Base-by-base conservation (phyloP, 2,329 filamentous ascomycete genomes). In the Tolypocladium album region DNA sequence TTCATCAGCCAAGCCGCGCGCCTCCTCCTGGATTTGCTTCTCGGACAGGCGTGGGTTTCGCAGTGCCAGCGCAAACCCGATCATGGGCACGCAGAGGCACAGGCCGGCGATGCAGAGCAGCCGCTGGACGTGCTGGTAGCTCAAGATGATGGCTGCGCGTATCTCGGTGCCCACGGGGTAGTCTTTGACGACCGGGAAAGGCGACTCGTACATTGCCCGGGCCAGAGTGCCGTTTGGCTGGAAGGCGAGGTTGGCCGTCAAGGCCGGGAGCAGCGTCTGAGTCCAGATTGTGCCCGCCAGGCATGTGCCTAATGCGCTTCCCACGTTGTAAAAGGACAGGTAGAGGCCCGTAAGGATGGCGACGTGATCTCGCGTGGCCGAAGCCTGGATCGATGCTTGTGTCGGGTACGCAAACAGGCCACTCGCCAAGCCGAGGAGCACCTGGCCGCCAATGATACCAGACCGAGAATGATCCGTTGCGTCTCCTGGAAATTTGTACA, bases 351-450 rank as follows among this genome's bases (percentile, higher is more conserved):
- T 76, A 7, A 76, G 60, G 15, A 76, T 71, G 8, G 73, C 74
- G 0, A 76, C 70, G 40, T 76, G 71, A 55, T 76, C 72, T 34
- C 69, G 68, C 1, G 67, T 67, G 0, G 74, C 72, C 0, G 74
- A 73, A 0, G 75, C 72, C 53, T 76, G 75, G 43, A 76, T 75
- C 1, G 72, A 74, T 0, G 74, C 74, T 56, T 75, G 73, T 0
- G 74, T 75, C 0, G 74, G 74, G 58, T 75, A 76, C 0, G 74
- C 71, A 65, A 86, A 86, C 60, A 86, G 71, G 0, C 83, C 84
- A 13, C 82, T 82, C 0, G 82, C 82, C 50, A 85, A 73, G 52
- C 83, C 83, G 3, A 86, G 73, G 2, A 86, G 69, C 2, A 86
- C 71, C 64, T 86, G 82, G 0, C 76, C 82, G 2, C 77, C 77